These are phyloP conservation scores for Echria macrotheca DNA, from an alignment of 495 filamentous ascomycete genomes.

Conservation along the genomic window DNA sequence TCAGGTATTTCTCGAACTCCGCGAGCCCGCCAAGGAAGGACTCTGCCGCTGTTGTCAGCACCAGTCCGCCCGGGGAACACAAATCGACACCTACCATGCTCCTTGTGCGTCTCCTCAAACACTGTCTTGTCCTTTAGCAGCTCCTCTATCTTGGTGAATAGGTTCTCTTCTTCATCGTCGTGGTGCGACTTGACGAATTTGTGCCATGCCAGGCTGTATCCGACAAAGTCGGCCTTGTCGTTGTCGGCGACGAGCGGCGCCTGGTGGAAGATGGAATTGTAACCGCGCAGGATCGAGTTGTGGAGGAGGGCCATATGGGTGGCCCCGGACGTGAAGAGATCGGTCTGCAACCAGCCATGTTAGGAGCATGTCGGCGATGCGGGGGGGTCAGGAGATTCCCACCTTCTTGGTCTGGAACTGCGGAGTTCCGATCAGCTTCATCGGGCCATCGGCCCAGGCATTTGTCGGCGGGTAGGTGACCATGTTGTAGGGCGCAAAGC, in stretches of 20 bases:
- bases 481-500: conserved; percentile 40
- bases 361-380: background rate
- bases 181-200: conserved; percentile 50
- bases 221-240: conserved; percentile 46
- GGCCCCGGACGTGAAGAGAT: conserved; percentile 47
- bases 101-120: conserved; percentile 43
- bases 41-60: conserved; percentile 23
- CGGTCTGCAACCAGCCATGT: conserved; percentile 26
- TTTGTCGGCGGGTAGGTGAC: conserved; percentile 29
- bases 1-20: conserved; percentile 44
- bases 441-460: conserved; percentile 46
- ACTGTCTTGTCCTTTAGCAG: conserved; percentile 40
- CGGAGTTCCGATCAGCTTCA: conserved; percentile 44
- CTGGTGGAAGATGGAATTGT: conserved; percentile 55
- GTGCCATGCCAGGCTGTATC: conserved; percentile 46
- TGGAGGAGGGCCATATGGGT: conserved; percentile 55
- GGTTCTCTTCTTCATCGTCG: conserved; percentile 46
- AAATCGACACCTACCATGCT: conserved; percentile 40
- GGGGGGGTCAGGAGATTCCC: background rate
- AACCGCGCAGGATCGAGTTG: conserved; percentile 54
- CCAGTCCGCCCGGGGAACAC: no score
- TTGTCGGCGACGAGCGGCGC: conserved; percentile 36
- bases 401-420: conserved; percentile 42
- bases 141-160: conserved; percentile 50
- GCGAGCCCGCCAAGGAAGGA: conserved; percentile 45